A percentile compares a stretch with the other conserved stretches of the same genome.
Conservation (phyloP, 176 grass and related monocot species). For the Carex myosuroides region DNA sequence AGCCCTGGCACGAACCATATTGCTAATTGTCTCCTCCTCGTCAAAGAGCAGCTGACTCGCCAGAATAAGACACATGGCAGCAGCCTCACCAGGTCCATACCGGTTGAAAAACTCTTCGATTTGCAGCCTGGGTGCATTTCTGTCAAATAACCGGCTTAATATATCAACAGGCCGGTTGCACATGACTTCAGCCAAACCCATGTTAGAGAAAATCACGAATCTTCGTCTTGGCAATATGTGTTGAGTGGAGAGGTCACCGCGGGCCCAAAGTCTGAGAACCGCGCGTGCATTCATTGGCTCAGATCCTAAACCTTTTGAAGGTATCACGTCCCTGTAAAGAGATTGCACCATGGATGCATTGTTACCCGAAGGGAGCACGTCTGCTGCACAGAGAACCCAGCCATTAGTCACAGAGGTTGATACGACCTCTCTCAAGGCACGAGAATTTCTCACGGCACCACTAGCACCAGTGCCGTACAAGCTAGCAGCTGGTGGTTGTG, state of each 20-base stretch:
- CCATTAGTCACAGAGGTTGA: constrained; percentile 80
- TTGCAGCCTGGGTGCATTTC: constrained; percentile 59
- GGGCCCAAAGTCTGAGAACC: constrained; percentile 64
- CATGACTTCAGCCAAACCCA: constrained; percentile 86
- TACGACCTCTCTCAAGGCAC: constrained; percentile 71
- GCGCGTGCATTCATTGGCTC: constrained; percentile 40
- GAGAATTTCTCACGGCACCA: constrained; percentile 39
- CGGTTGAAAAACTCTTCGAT: constrained; percentile 93
- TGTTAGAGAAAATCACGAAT: constrained; percentile 83
- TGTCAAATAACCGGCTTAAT: constrained; percentile 82
- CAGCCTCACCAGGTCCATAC: constrained; percentile 80
- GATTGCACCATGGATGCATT: constrained; percentile 60
- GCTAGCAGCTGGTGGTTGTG: constrained; percentile 55
- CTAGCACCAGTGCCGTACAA: constrained; percentile 57
- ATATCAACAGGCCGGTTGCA: constrained; percentile 96
- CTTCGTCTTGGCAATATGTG: constrained; percentile 89
- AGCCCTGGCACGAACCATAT: constrained; percentile 66
- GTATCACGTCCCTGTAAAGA: constrained; percentile 72
- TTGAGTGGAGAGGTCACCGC: constrained; percentile 88
- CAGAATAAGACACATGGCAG: constrained; percentile 96
- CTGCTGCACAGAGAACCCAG: constrained; percentile 88
- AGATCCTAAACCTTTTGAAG: constrained; percentile 53
- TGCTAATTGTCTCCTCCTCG: constrained; percentile 77
- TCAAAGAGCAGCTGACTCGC: constrained; percentile 68
- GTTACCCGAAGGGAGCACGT: constrained; percentile 64